phyloP scores from a whole-genome alignment of 768 basidiomycete species.

The Kwoniella dejecticola region DNA sequence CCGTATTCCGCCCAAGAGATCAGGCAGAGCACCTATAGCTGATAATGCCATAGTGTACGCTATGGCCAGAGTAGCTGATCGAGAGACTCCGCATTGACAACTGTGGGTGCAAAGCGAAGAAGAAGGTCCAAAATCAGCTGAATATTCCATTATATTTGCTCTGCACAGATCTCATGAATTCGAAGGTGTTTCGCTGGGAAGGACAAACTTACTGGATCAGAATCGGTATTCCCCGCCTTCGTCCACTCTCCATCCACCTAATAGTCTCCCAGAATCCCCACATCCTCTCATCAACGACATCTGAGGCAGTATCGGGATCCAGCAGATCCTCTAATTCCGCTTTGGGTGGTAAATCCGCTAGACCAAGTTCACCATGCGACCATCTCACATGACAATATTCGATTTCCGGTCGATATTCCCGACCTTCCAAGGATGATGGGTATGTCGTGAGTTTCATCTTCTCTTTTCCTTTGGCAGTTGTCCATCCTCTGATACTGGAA shows the following conservation, averaged over 20 bases:
- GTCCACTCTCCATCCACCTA: conserved; percentile 41
- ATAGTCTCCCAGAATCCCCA: conserved; percentile 50
- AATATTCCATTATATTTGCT: too few species aligned
- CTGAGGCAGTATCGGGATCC: background rate
- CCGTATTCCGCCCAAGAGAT: conserved; percentile 34
- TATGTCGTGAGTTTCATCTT: conserved; percentile 34
- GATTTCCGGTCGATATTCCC: conserved; percentile 20
- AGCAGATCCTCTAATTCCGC: conserved; percentile 25
- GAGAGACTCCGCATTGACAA: conserved; percentile 55
- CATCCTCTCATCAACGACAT: conserved; percentile 12
- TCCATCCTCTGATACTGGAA: conserved; percentile 4
- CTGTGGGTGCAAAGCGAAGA: conserved; percentile 28
- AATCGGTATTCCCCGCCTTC: conserved; percentile 41
- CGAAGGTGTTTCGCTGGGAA: too few species aligned
- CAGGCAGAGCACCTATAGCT: conserved; percentile 38
- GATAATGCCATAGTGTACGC: conserved; percentile 54
- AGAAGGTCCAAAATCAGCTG: too few species aligned
- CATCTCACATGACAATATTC: conserved; percentile 52
- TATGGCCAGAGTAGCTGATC: conserved; percentile 52
- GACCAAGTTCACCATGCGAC: conserved; percentile 51
- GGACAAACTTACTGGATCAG: conserved; percentile 52
- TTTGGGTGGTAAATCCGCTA: conserved; percentile 34
- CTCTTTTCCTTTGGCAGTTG: conserved; percentile 33
- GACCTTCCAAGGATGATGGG: conserved; percentile 7
- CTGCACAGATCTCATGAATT: too few species aligned